Evolutionary conservation across 2,329 filamentous ascomycete species (phyloP), one percentile per base, ranked within the genome.

Genomic region (Diatrype stigma): DNA sequence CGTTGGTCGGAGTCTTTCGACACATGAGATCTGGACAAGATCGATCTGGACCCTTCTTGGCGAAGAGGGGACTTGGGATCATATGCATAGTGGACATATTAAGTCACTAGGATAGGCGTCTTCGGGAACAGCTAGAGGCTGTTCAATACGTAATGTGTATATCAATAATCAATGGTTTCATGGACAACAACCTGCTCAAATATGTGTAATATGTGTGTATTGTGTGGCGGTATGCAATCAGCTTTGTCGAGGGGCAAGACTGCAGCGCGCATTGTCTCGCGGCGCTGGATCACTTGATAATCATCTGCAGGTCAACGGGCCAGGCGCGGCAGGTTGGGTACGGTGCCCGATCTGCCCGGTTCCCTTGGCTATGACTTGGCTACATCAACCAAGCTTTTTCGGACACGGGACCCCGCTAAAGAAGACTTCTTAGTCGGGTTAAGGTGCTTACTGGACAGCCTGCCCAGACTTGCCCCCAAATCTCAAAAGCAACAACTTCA

Each of bases 1-100:
- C 30, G 47, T 53, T 54, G 34, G 42, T 37, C 34, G 26, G 46
- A 34, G 16, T 28, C 21, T 44, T 34, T 30, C 11, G 8, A 22
- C 6, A 16, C 34, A 30, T 40, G 23, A 21, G 28, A 22, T 42
- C 34, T 34, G 35, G 22, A 44, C 8, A 12, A 14, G 22, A 23
- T 28, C 40, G 14, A 23, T 37, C 34, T 37, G 40, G 40, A n/a
- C 40, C 40, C 22, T 23, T 42, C 40, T 44, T 44, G 40, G 40
- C 40, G 26, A 23, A 21, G 40, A 44, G 26, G 26, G 10, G 6
- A 30, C 26, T 30, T 30, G 26, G 10, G 26, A 30, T 30, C 10
- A 30, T 10, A 30, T 30, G 26, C 26, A 30, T 30, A 30, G 26
- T 30, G 10, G 26, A 30, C 26, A 30, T 30, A 30, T 6, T 30